These are phyloP conservation scores for Linnemannia schmuckeri DNA, from an alignment of 192 early-diverging fungal species.

Conservation along the genomic window DNA sequence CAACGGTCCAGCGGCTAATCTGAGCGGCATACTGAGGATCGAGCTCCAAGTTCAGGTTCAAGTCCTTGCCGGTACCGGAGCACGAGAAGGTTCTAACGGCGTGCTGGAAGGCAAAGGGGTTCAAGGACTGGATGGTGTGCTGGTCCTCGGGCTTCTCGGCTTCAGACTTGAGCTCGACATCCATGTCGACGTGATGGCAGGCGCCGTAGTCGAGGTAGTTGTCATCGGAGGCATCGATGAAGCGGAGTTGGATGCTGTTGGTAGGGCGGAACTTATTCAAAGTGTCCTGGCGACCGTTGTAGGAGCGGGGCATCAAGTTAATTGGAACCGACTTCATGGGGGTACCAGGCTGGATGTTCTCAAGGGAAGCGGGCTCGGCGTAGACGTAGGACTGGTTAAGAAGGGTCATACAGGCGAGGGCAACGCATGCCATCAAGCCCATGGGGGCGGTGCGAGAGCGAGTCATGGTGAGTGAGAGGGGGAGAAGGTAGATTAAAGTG, in stretches of 20 bases:
- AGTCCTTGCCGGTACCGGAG: slow-evolving; percentile 3
- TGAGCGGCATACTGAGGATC: slow-evolving; percentile 23
- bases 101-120: slow-evolving; percentile 43
- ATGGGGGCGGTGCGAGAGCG: slow-evolving; percentile 6
- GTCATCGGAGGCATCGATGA: slow-evolving; percentile 23
- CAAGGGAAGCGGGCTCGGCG: not conserved
- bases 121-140: slow-evolving; percentile 28
- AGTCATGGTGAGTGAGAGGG: not conserved
- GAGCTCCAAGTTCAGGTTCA: slow-evolving; percentile 29
- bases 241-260: slow-evolving; percentile 30
- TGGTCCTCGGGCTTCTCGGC: slow-evolving; percentile 11
- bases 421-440: slow-evolving; percentile 14
- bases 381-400: slow-evolving; percentile 1
- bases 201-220: slow-evolving; percentile 10
- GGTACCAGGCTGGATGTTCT: slow-evolving; percentile 2
- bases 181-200: slow-evolving; percentile 45
- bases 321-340: slow-evolving; percentile 41
- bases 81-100: slow-evolving; percentile 37
- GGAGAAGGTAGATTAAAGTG: not conserved
- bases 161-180: slow-evolving; percentile 39
- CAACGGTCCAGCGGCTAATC: slow-evolving; percentile 24
- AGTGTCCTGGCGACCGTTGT: slow-evolving; percentile 10
- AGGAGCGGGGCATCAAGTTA: slow-evolving; percentile 17
- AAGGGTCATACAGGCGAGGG: slow-evolving; percentile 19
- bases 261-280: slow-evolving; percentile 24